These are phyloP conservation scores for Esteya vermicola DNA, from an alignment of 2,329 filamentous ascomycete species.

Conservation along the genomic window DNA sequence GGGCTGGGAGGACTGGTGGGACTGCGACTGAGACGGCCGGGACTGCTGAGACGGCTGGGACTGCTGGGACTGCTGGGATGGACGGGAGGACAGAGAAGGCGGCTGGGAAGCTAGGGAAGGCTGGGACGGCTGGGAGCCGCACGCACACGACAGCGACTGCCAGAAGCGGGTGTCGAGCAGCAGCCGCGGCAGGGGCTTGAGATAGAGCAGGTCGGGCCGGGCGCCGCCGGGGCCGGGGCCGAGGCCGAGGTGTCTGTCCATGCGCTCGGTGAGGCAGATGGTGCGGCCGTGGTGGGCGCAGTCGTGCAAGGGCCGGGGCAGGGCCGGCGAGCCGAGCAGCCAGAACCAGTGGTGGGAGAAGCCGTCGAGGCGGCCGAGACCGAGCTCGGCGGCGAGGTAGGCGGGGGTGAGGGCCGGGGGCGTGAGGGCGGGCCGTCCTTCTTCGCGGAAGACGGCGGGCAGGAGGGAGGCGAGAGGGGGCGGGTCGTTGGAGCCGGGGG, in stretches of 20 bases:
- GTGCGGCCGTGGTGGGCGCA: slow-evolving; percentile 9
- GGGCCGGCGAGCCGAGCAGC: slow-evolving; percentile 9
- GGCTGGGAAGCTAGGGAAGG: too few relatives aligned
- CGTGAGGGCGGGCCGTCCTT: slow-evolving; percentile 1
- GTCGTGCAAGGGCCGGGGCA: slow-evolving; percentile 14
- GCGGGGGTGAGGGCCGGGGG: slow-evolving; percentile 6
- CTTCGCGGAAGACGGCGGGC: slow-evolving; percentile 9
- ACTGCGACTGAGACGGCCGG: neutral
- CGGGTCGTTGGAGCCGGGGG: too few relatives aligned
- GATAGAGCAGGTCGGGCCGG: slow-evolving; percentile 13
- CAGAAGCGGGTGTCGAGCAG: slow-evolving; percentile 18
- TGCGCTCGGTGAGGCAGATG: slow-evolving; percentile 15
- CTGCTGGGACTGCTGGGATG: too few relatives aligned
- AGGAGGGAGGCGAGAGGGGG: slow-evolving; percentile 8
- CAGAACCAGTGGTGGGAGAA: slow-evolving; percentile 11
- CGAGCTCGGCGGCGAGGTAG: slow-evolving; percentile 9
- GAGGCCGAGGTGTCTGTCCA: slow-evolving; percentile 19
- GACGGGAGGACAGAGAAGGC: too few relatives aligned
- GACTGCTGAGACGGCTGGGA: neutral
- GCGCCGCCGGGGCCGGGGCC: slow-evolving; percentile 7
- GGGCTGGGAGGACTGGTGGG: neutral
- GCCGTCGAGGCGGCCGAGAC: slow-evolving; percentile 10
- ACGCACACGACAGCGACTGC: slow-evolving; percentile 10
- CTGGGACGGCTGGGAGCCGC: too few relatives aligned
- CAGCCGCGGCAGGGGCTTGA: slow-evolving; percentile 21